Base-by-base conservation (phyloP, 2,329 filamentous ascomycete genomes). In the Mycosphaerella sp. region DNA sequence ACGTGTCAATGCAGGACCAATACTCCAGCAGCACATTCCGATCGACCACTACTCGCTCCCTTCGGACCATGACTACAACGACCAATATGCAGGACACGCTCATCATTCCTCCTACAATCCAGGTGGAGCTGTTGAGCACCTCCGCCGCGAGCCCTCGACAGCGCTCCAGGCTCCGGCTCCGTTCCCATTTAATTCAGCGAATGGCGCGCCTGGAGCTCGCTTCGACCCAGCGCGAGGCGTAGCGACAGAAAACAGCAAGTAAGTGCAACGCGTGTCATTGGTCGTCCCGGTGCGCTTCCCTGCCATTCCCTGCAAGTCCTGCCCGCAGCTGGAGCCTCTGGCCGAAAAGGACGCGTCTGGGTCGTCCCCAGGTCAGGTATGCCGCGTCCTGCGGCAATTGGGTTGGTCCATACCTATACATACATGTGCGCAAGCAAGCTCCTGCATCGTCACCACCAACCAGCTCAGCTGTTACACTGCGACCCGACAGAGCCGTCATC, bases 191-290 rank as follows among this genome's bases (percentile, higher is more conserved):
- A 65, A 71, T 62, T 65, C 71, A 59, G 70, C 67, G 63, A 75
- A 73, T 67, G 71, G 71, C 65, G 51, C 59, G 44, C 55, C 59
- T 41, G 60, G 53, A 25, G 64, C 74, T 70, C 73, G 75, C 70
- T 79, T 76, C 71, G 71, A 72, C 64, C 62, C 74, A 68, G 72
- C 72, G 66, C 75, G 74, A 69, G 69, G 74, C 73, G 66, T 69
- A 60, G 67, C 71, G 67, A 70, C 74, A 61, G 76, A 80, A 67
- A 68, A 52, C 44, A 63, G 72, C 68, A 73, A 71, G 78, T 80
- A 77, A 75, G 78, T 79, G 64, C 55, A 32, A 6, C 43, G 27
- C 17, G 66, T 65, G 18, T 67, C 50, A 63, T 63, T 63, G 55
- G 54, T 41, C 49, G 32, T 41, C 28, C 21, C 4, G 21, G 44